Conservation (phyloP, 106 monocot genomes). For the Dioscorea dumetorum region DNA sequence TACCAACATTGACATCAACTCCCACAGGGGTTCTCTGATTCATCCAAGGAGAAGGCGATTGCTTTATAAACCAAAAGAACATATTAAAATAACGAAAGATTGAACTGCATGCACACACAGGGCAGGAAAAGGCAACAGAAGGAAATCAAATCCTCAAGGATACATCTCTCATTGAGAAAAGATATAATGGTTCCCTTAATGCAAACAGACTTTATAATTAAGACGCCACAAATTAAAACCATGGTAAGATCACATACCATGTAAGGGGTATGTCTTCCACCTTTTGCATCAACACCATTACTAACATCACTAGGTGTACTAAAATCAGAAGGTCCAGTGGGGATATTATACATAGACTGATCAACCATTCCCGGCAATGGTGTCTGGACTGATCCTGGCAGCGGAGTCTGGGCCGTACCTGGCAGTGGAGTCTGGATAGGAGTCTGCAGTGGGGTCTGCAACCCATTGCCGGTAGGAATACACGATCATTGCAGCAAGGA, state of each 20-base stretch:
- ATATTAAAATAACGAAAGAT: neutral
- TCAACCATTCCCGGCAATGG: slow-evolving; percentile 53
- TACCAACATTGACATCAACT: slow-evolving; percentile 99
- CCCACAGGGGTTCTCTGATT: slow-evolving; percentile 62
- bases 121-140: too few species aligned
- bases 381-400: slow-evolving; percentile 38
- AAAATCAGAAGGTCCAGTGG: slow-evolving; percentile 78
- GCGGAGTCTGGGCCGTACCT: slow-evolving; percentile 44
- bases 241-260: slow-evolving; percentile 38
- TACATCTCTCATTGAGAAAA: too few species aligned
- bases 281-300: slow-evolving; percentile 54
- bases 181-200: neutral
- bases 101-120: too few species aligned
- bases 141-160: too few species aligned
- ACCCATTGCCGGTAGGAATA: neutral
- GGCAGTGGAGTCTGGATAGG: slow-evolving; percentile 65
- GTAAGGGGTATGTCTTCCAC: slow-evolving; percentile 66
- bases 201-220: too few species aligned
- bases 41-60: slow-evolving; percentile 92
- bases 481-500: too few species aligned
- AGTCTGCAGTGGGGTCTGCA: slow-evolving; percentile 86
- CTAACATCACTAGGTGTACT: slow-evolving; percentile 48
- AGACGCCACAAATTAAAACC: neutral
- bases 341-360: slow-evolving; percentile 62
- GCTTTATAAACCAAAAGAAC: slow-evolving; percentile 29